Evolutionary conservation across 2,329 filamentous ascomycete species (phyloP), one percentile per base, ranked within the genome.

Genomic region (Calonectria naviculata): DNA sequence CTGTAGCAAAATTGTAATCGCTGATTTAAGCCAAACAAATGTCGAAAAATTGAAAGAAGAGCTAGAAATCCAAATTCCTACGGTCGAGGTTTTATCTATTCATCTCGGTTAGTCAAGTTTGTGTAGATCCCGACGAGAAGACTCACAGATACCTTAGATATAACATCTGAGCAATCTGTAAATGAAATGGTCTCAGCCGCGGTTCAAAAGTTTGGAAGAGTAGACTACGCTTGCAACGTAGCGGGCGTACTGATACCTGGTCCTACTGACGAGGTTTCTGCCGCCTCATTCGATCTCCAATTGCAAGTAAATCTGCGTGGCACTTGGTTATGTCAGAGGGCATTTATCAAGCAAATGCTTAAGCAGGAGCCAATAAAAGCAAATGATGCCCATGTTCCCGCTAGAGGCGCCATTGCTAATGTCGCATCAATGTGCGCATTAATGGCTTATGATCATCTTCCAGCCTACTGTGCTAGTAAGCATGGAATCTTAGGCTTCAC

Each of bases 391-490:
- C 26, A 56, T 28, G 19, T 58, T 15, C 31, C 46, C 2, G 63
- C 46, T 2, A n/a, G 63, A 29, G 63, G 63, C 13, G 47, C 63
- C 36, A 65, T 65, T 19, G 63, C 49, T 19, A 65, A 65, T 21
- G 63, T 65, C 6, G 63, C 63, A 2, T 65, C 63, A 4, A 65
- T 65, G 63, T 65, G 63, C 19, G 63, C 63, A 6, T 34, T 65
- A 7, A 65, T 65, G 47, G 63, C 63, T 2, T 65, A 65, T 44
- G 63, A 65, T 19, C 63, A 65, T 17, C 63, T 65, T 38, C 63
- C 63, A 5, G 63, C 63, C 4, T 65, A 65, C 47, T 54, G 47
- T 13, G 63, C 63, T 5, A 65, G 63, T 31, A 65, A 65, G 17
- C 63, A 65, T 31, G 63, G 63, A 4, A 65, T 65, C 36, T 46